phyloP scores from a whole-genome alignment of 139 green algal species.

The Chloropicon primus region DNA sequence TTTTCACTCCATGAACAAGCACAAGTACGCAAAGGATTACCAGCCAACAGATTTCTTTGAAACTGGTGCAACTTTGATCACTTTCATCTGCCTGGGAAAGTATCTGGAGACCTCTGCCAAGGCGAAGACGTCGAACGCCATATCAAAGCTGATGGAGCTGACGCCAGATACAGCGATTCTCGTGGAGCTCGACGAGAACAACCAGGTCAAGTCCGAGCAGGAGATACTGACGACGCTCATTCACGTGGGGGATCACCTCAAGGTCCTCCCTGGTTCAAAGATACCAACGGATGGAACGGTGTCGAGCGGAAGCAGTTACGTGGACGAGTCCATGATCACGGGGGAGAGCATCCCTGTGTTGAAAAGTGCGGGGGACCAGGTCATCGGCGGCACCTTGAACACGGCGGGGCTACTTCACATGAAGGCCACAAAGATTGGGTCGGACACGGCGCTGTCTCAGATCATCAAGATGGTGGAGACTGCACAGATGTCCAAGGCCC shows the following conservation, averaged over 20 bases:
- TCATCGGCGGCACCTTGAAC: conserved; percentile 91
- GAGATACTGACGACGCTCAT: conserved; percentile 41
- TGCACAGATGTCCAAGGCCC: conserved; percentile 90
- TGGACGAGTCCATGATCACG: conserved; percentile 97
- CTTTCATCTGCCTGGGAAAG: conserved; percentile 90
- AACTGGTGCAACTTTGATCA: conserved; percentile 91
- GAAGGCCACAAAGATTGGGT: conserved; percentile 50
- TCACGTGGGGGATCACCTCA: conserved; percentile 25
- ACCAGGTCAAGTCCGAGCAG: conserved; percentile 30
- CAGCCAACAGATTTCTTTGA: conserved; percentile 92
- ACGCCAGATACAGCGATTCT: conserved; percentile 58
- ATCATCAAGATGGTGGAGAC: conserved; percentile 90
- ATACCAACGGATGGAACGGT: conserved; percentile 79
- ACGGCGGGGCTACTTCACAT: conserved; percentile 36
- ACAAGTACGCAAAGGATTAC: conserved; percentile 28
- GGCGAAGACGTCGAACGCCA: conserved; percentile 64
- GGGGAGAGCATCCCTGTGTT: conserved; percentile 65
- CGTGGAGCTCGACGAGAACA: conserved; percentile 40
- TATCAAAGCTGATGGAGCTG: conserved; percentile 62
- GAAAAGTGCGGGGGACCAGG: conserved; percentile 44
- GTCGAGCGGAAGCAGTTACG: conserved; percentile 46
- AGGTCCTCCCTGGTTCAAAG: conserved; percentile 64
- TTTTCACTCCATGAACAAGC: conserved; percentile 37
- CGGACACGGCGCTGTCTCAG: conserved; percentile 68
- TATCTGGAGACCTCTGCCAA: conserved; percentile 57